Conservation (phyloP, 176 grass and related monocot genomes). For the Puya raimondii region DNA sequence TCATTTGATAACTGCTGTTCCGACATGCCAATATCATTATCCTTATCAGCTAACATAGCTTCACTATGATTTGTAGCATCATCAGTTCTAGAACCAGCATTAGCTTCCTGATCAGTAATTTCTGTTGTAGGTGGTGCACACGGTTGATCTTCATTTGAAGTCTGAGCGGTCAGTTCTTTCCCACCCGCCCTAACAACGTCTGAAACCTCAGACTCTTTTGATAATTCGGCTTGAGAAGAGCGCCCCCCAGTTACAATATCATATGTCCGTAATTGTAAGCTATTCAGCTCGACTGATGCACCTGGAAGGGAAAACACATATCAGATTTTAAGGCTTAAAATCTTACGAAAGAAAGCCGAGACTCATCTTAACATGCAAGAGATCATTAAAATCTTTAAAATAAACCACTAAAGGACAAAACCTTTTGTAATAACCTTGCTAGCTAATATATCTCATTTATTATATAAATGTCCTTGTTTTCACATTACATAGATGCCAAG, state of each 20-base stretch:
- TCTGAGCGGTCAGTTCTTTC: constrained; percentile 8
- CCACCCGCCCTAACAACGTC: constrained; percentile 12
- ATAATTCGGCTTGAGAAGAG: neutral
- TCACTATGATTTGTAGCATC: neutral
- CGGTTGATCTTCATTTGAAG: constrained; percentile 14
- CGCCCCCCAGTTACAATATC: constrained; percentile 15
- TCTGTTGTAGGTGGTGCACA: constrained; percentile 9
- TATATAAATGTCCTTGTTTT: too few relatives aligned
- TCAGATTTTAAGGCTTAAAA: neutral
- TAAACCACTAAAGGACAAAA: too few relatives aligned
- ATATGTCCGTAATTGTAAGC: constrained; percentile 38
- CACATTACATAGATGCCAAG: too few relatives aligned
- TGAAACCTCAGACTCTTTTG: constrained; percentile 1
- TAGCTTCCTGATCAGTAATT: constrained; percentile 13
- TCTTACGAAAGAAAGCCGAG: neutral
- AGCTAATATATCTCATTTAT: too few relatives aligned
- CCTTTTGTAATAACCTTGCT: too few relatives aligned
- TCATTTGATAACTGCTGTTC: constrained; percentile 18
- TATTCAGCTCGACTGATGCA: constrained; percentile 51
- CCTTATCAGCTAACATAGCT: neutral
- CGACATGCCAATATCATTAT: constrained; percentile 14
- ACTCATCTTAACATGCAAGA: neutral
- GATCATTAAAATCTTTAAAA: neutral
- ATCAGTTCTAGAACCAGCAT: constrained; percentile 21
- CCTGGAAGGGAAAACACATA: constrained; percentile 36